These are phyloP conservation scores for Mycena rebaudengoi DNA, from an alignment of 768 basidiomycete genomes.

Conservation along the genomic window DNA sequence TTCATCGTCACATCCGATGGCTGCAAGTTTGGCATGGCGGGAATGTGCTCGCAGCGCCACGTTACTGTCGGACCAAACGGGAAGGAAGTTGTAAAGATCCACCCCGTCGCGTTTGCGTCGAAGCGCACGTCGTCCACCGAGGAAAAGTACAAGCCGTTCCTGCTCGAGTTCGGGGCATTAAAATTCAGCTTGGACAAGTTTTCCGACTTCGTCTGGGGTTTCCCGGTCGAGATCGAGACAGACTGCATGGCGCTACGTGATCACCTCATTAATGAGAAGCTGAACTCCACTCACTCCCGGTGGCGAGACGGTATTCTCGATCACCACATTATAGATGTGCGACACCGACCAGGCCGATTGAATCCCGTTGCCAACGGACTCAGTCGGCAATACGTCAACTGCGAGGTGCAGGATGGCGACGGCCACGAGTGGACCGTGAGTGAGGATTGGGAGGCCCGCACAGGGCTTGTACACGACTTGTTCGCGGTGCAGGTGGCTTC, in stretches of 20 bases:
- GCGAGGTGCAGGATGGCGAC: no score
- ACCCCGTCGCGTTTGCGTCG: constrained; percentile 38
- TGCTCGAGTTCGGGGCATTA: constrained; percentile 39
- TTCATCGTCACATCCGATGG: constrained; percentile 42
- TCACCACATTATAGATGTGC: constrained; percentile 28
- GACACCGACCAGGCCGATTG: no score
- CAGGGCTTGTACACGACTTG: no score
- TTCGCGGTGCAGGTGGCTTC: background rate
- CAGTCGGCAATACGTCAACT: no score
- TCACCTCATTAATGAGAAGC: constrained; percentile 31
- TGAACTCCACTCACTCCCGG: constrained; percentile 32
- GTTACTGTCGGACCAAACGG: constrained; percentile 20
- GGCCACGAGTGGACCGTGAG: no score
- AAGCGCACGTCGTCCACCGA: constrained; percentile 35
- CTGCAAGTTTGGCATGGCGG: constrained; percentile 36
- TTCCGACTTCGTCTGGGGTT: constrained; percentile 31
- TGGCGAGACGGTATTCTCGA: constrained; percentile 28
- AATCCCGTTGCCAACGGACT: no score
- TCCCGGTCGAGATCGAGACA: constrained; percentile 24
- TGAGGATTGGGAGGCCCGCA: no score
- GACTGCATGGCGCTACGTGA: constrained; percentile 28
- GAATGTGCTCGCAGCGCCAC: constrained; percentile 31
- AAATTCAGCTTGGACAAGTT: constrained; percentile 26
- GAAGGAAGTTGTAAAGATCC: constrained; percentile 4
- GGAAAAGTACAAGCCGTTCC: constrained; percentile 38